These are phyloP conservation scores for Vitis hybrid DNA, from an alignment of 177 flowering plant species.

Conservation along the genomic window DNA sequence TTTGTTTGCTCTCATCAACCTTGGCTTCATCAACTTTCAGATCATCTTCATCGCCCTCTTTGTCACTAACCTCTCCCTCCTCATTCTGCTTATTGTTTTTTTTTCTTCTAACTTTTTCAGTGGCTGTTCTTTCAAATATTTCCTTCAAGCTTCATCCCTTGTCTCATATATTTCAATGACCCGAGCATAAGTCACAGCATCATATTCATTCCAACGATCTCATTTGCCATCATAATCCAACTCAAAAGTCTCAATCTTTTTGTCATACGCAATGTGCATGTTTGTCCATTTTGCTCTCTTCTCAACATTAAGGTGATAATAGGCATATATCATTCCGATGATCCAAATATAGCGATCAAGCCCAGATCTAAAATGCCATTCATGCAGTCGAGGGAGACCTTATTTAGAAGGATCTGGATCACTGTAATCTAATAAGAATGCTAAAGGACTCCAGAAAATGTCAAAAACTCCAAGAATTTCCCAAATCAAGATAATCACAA, in stretches of 20 bases:
- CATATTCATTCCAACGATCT: conserved; percentile 94
- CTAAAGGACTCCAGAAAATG: too few relatives aligned
- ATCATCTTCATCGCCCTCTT: conserved; percentile 74
- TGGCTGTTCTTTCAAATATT: conserved; percentile 74
- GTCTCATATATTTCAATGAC: conserved; percentile 80
- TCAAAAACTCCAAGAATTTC: too few relatives aligned
- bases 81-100: conserved; percentile 55
- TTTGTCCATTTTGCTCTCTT: conserved; percentile 80
- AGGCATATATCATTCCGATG: too few relatives aligned
- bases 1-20: conserved; percentile 95
- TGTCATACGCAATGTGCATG: conserved; percentile 85
- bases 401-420: too few relatives aligned
- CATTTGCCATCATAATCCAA: conserved; percentile 91
- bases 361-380: too few relatives aligned
- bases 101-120: conserved; percentile 82
- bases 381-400: too few relatives aligned
- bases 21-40: conserved; percentile 89
- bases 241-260: conserved; percentile 83
- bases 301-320: not conserved
- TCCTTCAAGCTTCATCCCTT: conserved; percentile 81
- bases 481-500: too few relatives aligned
- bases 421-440: too few relatives aligned
- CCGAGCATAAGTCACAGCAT: conserved; percentile 64
- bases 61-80: conserved; percentile 57
- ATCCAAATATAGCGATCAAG: too few relatives aligned